Conservation (phyloP, 2,329 filamentous ascomycete species). For the Pyricularia grisea region DNA sequence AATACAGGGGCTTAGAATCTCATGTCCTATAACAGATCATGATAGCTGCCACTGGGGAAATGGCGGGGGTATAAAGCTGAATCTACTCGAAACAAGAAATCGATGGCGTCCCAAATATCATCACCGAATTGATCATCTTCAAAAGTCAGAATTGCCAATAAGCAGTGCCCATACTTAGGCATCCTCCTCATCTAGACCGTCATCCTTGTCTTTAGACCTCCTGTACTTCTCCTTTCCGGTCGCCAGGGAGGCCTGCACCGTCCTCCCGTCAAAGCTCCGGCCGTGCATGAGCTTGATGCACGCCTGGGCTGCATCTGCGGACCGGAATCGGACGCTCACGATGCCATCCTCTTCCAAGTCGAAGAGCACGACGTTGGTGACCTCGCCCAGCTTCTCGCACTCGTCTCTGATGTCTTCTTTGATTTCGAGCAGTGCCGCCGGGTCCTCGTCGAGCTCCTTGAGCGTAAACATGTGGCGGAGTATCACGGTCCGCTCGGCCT, state of each 20-base stretch:
- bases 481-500: conserved; percentile 54
- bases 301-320: conserved; percentile 57
- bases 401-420: conserved; percentile 91
- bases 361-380: conserved; percentile 86
- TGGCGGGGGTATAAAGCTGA: background rate
- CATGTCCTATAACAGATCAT: background rate
- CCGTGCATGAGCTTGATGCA: conserved; percentile 74
- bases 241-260: conserved; percentile 62
- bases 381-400: conserved; percentile 73
- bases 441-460: conserved; percentile 75
- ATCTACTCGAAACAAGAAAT: background rate
- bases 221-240: conserved; percentile 58
- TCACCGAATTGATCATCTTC: background rate
- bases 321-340: conserved; percentile 73
- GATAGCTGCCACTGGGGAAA: background rate
- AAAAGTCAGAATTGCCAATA: background rate
- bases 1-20: background rate
- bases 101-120: background rate
- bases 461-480: conserved; percentile 91
- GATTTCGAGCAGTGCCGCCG: conserved; percentile 76
- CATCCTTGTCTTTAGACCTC: conserved; percentile 15
- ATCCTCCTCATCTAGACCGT: conserved; percentile 5
- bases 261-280: conserved; percentile 64
- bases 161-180: background rate
- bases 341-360: conserved; percentile 80